Base-by-base conservation (phyloP, 2,329 filamentous ascomycete species). In the Nigrograna mackinnonii region DNA sequence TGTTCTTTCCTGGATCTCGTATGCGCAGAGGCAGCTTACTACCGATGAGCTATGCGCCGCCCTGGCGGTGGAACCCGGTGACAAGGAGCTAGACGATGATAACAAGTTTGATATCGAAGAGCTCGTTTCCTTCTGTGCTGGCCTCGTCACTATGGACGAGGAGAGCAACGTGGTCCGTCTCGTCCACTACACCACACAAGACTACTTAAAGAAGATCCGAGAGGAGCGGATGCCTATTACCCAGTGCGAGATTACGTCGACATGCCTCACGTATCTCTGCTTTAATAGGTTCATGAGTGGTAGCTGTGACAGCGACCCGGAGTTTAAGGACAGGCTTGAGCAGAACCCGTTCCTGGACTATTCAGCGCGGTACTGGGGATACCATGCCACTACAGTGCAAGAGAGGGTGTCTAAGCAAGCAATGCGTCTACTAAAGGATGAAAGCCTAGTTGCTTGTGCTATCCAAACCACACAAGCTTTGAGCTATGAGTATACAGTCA, bases 71-170 rank as follows among this genome's bases (percentile, higher is more conserved):
- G 37, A 41, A 22, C 11, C 17, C 24, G 41, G 18, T 6, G 30
- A 41, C 13, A 26, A 30, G 9, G 28, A 41, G 17, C 28, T 44
- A 5, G 34, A 48, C 21, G 4, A 4, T 6, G 45, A 44, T 5
- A 41, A 44, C 19, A 18, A 35, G 5, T 18, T 34, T 17, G 41
- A 44, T 13, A 31, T 45, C n/a, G 41, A 41, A 38, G 37, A 41
- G 6, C n/a, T 44, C 4, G 22, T 41, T 3, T 48, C 37, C 4
- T 31, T 37, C 20, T 53, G 60, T 36, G 49, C 52, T 30, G 61
- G 59, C 11, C 47, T 67, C 4, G 55, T 66, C 34, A 48, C 44
- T 19, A 39, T 58, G 12, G 55, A 67, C 35, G 36, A 54, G 22
- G 20, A 50, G 11, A 64, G 57, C 28, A 43, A 44, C n/a, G 50